Base-by-base conservation (phyloP, 163 green algal species). In the Prototheca wickerhamii region DNA sequence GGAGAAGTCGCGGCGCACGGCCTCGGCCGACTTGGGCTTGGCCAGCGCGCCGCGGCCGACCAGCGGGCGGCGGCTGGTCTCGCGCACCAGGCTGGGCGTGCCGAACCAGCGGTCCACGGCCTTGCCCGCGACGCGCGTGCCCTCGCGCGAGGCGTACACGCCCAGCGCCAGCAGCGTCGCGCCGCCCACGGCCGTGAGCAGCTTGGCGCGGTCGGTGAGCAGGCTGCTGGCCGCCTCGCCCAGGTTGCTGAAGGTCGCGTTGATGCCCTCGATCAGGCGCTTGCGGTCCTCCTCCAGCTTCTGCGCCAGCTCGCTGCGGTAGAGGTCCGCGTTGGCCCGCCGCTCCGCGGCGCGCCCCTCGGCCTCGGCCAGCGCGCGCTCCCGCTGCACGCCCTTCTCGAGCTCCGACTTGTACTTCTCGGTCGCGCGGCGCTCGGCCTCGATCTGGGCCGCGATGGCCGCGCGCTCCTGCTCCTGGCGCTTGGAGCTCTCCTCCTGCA, bases 261-360 rank as follows among this genome's bases (percentile, higher is more conserved):
- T 91, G 78, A 97, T 95, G 34, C 81, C 80, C 73, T 94, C 87
- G 7, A 97, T 59, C 52, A 77, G 53, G 52, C 83, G 84, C 65
- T 88, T 83, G 1, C 76, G 81, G 53, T 94, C 85, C 65, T 86
- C 82, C 31, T 89, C 79, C 42, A 86, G 54, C 60, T 79, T 79
- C 31, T 82, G 63, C 52, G 85, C 56, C 68, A 94, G 66, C 68
- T 77, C 69, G 34, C 72, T 68, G 63, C 62, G 67, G 82, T 95
- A 95, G 33, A 99, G 81, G 75, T 99, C 93, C 75, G 96, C 91
- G 70, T 97, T 98, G 68, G 89, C 80, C 4, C 91, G 72, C 32
- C 82, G 77, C 73, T 96, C 93, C 64, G 83, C 77, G 44, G 87
- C 88, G 35, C 91, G 75, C 3, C 89, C 93, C 78, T 98, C 91